A percentile compares a stretch with the other conserved stretches of the same genome.
Evolutionary conservation across 2,329 filamentous ascomycete species (phyloP).

Genomic region (Mycogone perniciosa): DNA sequence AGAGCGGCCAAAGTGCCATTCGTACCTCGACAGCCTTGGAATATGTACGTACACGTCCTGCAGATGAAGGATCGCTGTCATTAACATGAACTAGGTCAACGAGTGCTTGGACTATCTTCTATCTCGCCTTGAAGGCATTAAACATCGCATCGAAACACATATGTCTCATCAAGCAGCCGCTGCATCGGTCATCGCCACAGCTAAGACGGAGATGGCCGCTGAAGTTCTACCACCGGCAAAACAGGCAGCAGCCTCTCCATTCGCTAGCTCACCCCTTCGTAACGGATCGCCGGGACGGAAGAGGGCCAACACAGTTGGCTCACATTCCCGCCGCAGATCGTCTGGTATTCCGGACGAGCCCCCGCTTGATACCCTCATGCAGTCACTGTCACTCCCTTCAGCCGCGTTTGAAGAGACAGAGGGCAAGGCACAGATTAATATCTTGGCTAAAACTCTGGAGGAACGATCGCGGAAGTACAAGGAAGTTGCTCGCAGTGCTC

Average conservation of each 20-base stretch:
- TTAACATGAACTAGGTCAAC: conserved; percentile 37
- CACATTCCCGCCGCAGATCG: conserved; percentile 29
- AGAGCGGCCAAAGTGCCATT: conserved; percentile 37
- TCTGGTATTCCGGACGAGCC: conserved; percentile 31
- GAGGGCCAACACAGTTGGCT: conserved; percentile 23
- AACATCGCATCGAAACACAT: conserved; percentile 36
- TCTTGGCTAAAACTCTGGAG: conserved; percentile 29
- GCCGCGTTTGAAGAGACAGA: conserved; percentile 27
- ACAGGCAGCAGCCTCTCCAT: conserved; percentile 13
- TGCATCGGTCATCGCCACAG: conserved; percentile 33
- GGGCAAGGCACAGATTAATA: conserved; percentile 20
- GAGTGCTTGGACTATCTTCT: conserved; percentile 47
- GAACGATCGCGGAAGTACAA: conserved; percentile 38
- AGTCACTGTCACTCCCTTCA: conserved; percentile 39
- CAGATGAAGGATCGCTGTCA: neutral
- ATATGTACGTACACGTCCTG: conserved; percentile 38
- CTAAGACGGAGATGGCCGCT: conserved; percentile 37
- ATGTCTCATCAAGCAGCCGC: conserved; percentile 40
- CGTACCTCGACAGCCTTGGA: conserved; percentile 41
- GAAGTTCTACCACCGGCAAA: conserved; percentile 11
- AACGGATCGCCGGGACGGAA: conserved; percentile 30
- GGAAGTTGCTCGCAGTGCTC: conserved; percentile 39
- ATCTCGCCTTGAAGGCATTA: conserved; percentile 38
- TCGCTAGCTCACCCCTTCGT: conserved; percentile 31
- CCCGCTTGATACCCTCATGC: conserved; percentile 43